Percentiles rank a stretch among this genome's conserved stretches.
phyloP scores from a whole-genome alignment of 2,329 filamentous ascomycete genomes.

The Colletotrichum euphorbiae region DNA sequence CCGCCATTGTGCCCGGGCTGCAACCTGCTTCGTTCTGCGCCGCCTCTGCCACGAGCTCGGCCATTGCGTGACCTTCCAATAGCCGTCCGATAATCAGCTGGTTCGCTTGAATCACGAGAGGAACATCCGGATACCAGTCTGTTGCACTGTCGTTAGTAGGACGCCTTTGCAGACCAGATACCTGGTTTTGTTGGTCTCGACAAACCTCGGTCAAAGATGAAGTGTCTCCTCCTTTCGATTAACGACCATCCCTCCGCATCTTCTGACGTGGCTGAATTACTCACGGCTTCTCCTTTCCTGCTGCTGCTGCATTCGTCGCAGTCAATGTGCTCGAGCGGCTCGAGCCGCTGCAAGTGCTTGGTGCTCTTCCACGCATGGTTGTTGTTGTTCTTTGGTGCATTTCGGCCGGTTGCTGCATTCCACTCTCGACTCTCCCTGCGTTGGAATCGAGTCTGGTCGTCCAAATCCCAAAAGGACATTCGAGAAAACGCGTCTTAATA shows the following conservation, averaged over 20 bases:
- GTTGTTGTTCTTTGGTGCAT: not conserved
- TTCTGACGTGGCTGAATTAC: not conserved
- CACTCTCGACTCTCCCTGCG: not conserved
- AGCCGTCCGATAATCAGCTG: constrained; percentile 36
- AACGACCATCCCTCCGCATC: not conserved
- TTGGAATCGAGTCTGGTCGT: not conserved
- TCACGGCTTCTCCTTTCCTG: constrained; percentile 1
- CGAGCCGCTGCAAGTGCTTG: constrained; percentile 33
- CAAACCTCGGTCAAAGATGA: constrained; percentile 38
- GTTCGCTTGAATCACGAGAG: constrained; percentile 37
- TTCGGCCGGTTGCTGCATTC: not conserved
- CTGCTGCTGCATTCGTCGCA: not conserved
- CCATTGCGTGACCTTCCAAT: constrained; percentile 23
- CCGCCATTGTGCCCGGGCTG: constrained; percentile 34
- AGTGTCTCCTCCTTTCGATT: constrained; percentile 21
- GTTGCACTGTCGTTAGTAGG: not conserved
- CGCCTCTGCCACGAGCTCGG: constrained; percentile 31
- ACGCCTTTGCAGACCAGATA: not conserved
- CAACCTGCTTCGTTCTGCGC: constrained; percentile 34
- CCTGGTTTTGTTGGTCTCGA: not conserved
- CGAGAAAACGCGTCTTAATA: not conserved
- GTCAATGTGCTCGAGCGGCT: constrained; percentile 25
- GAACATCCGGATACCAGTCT: constrained; percentile 37
- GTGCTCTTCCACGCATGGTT: constrained; percentile 33
- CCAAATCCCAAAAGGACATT: not conserved